Base-by-base conservation (phyloP, 2,329 filamentous ascomycete genomes). In the Colletotrichum sp. region DNA sequence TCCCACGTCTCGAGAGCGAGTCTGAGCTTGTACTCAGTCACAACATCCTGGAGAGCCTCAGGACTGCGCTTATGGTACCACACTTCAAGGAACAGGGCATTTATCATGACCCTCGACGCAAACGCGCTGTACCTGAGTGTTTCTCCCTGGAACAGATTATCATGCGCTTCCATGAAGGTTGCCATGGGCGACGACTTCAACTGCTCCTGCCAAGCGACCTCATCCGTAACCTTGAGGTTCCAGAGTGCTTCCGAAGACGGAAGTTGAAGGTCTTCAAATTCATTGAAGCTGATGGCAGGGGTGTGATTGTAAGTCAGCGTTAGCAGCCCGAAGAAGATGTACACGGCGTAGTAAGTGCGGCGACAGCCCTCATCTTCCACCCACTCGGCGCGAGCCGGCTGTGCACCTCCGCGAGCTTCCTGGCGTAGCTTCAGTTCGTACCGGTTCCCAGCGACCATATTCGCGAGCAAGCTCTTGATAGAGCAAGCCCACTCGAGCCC, bases 31-130 rank as follows among this genome's bases (percentile, higher is more conserved):
- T 98, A 99, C 87, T 99, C 97, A 5, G 96, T 98, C 61, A 99
- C 96, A 52, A 99, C 96, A 83, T 99, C 96, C 86, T 99, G 97
- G 55, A 99, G 89, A 67, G 96, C 96, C 84, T 99, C 96, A n/a
- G 96, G 96, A 84, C 95, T 98, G 82, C 97, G 95, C 91, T 98
- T 98, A 88, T 99, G 95, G 83, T 98, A 98, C 97, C 97, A 99
- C 4, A 99, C 96, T 85, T 99, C 97, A 65, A 99, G 90, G 89
- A 99, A 99, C 78, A 99, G 90, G 13, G 97, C 96, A 82, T 99
- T 99, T 90, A 99, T 98, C 95, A 99, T 98, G 78, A 99, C 95
- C 78, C 97, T 95, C 13, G 97, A 98, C 7, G 96, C 96, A 84
- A 99, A 99, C 2, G 96, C 96, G 83, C 96, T 99, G 89, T 99